Evolutionary conservation across 495 filamentous ascomycete species (phyloP).

Genomic region (Tuber melanosporum): DNA sequence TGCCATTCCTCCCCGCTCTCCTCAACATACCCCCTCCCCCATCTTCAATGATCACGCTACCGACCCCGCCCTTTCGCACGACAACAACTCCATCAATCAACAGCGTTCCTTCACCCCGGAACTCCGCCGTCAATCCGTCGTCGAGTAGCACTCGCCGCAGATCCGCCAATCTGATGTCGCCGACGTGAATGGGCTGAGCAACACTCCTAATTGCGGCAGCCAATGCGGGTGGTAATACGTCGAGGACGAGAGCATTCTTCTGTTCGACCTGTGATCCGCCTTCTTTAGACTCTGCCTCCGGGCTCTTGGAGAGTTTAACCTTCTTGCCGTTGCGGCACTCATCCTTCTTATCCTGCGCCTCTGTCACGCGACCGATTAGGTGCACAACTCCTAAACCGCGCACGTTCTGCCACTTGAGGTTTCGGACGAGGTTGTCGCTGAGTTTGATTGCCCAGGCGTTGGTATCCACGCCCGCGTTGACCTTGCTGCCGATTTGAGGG

Average conservation of each 20-base stretch:
- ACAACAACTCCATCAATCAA: conserved; percentile 81
- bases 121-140: conserved; percentile 81
- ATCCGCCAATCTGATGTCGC: conserved; percentile 84
- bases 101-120: conserved; percentile 85
- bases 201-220: conserved; percentile 68
- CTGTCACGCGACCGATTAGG: conserved; percentile 36
- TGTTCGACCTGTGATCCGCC: conserved; percentile 24
- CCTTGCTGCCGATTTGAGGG: conserved; percentile 58
- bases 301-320: conserved; percentile 51
- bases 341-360: conserved; percentile 28
- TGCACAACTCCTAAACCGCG: conserved; percentile 74
- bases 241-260: conserved; percentile 56
- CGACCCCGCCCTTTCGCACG: conserved; percentile 79
- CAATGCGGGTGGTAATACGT: conserved; percentile 69
- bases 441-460: conserved; percentile 95
- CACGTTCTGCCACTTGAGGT: conserved; percentile 91
- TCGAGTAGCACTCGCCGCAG: conserved; percentile 74
- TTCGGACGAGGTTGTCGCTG: conserved; percentile 69
- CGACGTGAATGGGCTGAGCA: conserved; percentile 86
- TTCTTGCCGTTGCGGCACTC: conserved; percentile 51
- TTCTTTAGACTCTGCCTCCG: conserved; percentile 34
- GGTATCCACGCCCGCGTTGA: conserved; percentile 93
- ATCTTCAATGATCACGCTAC: conserved; percentile 66
- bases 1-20: conserved; percentile 43
- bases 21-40: conserved; percentile 62